Percentiles rank a stretch among this genome's conserved stretches.
Evolutionary conservation across 2,329 filamentous ascomycete genomes (phyloP).

Genomic region (Teratosphaeria epicoccoides): DNA sequence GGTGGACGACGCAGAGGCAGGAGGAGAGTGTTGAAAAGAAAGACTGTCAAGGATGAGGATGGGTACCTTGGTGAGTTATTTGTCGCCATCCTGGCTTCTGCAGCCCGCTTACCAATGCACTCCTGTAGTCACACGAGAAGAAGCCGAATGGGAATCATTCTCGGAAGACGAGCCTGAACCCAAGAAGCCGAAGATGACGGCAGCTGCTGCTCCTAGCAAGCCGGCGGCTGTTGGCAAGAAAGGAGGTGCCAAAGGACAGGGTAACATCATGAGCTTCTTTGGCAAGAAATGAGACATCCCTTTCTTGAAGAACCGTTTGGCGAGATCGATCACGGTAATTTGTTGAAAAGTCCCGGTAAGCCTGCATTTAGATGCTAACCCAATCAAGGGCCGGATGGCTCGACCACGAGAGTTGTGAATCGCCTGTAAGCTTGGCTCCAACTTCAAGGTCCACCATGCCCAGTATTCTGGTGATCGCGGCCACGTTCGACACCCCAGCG

Average conservation of each 20-base stretch:
- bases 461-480: background rate
- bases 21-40: constrained; percentile 77
- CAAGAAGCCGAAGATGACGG: constrained; percentile 42
- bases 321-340: background rate
- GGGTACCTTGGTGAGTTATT: constrained; percentile 66
- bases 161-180: constrained; percentile 70
- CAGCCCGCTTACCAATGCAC: background rate
- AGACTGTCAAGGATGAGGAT: constrained; percentile 74
- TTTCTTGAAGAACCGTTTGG: background rate
- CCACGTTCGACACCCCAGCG: background rate
- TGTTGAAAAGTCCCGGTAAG: background rate
- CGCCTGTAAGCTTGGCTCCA: background rate
- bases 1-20: constrained; percentile 64
- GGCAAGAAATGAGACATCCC: constrained; percentile 53
- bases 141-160: constrained; percentile 80
- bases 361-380: background rate
- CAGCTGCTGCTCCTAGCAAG: constrained; percentile 37
- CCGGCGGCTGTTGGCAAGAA: constrained; percentile 31
- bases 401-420: background rate
- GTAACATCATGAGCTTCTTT: constrained; percentile 89
- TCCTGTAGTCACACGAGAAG: constrained; percentile 66
- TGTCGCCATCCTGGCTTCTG: constrained; percentile 8
- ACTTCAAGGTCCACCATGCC: background rate
- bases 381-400: background rate
- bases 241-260: constrained; percentile 46